These are phyloP conservation scores for Rhodotorula kratochvilovae DNA, from an alignment of 768 basidiomycete species.

Conservation along the genomic window DNA sequence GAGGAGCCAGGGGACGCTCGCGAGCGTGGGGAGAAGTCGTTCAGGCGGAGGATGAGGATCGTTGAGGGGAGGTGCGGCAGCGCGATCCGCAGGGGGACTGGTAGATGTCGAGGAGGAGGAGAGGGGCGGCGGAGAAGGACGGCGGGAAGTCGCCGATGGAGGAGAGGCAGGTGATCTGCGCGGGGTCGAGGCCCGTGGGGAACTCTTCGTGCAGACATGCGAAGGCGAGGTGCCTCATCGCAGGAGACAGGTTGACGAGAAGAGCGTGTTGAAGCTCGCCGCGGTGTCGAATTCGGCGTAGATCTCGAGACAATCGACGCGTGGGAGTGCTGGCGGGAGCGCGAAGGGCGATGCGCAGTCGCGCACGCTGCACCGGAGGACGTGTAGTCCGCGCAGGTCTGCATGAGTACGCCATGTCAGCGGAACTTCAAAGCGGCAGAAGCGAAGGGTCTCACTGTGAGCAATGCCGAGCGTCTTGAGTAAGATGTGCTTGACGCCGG, in stretches of 20 bases:
- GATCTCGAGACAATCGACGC: neutral
- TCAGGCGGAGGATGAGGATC: constrained; percentile 5
- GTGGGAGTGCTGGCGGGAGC: neutral
- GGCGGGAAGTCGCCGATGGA: neutral
- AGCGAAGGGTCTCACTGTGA: neutral
- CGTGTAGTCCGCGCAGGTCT: neutral
- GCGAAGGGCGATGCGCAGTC: neutral
- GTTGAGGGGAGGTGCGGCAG: neutral
- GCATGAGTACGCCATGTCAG: neutral
- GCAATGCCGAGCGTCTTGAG: neutral
- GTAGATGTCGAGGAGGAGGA: constrained; percentile 9
- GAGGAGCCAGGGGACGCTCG: neutral
- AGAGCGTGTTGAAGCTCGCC: neutral
- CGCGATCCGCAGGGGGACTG: neutral
- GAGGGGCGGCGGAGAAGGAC: neutral
- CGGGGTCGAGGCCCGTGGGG: neutral
- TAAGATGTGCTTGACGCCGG: neutral
- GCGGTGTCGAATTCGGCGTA: neutral
- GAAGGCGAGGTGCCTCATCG: neutral
- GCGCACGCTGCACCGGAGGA: neutral
- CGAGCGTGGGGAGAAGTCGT: neutral
- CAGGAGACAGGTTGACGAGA: neutral
- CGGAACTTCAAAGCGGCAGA: too few species aligned
- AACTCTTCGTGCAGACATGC: neutral
- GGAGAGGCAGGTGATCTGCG: neutral